Evolutionary conservation across 345 rosid genomes (phyloP).

Genomic region (Populus nigra): DNA sequence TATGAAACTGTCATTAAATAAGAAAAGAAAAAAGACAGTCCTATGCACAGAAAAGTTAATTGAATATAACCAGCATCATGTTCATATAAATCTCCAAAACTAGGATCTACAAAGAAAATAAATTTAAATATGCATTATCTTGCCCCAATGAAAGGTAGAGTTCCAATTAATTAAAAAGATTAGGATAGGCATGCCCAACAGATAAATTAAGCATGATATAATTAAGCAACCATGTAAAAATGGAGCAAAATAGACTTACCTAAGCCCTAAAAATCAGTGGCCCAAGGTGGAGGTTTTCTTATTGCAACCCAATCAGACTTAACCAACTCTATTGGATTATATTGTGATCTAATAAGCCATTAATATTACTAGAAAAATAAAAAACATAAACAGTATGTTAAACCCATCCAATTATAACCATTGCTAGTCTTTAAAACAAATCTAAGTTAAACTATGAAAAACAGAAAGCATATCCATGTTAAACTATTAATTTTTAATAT

Average conservation of each 20-base stretch:
- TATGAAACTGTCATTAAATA: too few relatives aligned
- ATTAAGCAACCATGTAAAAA: neutral
- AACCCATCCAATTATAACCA: neutral
- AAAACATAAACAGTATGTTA: neutral
- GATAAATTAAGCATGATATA: neutral
- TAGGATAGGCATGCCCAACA: neutral
- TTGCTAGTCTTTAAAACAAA: neutral
- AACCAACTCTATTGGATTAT: slow-evolving; percentile 82
- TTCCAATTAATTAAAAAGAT: neutral
- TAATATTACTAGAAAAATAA: slow-evolving; percentile 62
- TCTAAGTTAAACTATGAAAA: neutral
- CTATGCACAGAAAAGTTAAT: too few relatives aligned
- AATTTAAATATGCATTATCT: neutral
- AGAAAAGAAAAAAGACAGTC: too few relatives aligned
- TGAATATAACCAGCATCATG: too few relatives aligned
- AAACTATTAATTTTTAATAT: too few relatives aligned
- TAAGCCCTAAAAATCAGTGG: slow-evolving; percentile 98
- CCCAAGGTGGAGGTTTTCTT: slow-evolving; percentile 94
- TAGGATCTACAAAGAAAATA: neutral
- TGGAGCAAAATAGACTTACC: slow-evolving; percentile 47
- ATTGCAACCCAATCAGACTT: slow-evolving; percentile 91
- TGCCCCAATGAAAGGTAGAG: neutral
- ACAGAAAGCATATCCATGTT: neutral
- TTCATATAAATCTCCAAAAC: too few relatives aligned
- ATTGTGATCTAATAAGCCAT: slow-evolving; percentile 91